phyloP scores from a whole-genome alignment of 176 grass and related monocot species.

The Thalia dealbata region DNA sequence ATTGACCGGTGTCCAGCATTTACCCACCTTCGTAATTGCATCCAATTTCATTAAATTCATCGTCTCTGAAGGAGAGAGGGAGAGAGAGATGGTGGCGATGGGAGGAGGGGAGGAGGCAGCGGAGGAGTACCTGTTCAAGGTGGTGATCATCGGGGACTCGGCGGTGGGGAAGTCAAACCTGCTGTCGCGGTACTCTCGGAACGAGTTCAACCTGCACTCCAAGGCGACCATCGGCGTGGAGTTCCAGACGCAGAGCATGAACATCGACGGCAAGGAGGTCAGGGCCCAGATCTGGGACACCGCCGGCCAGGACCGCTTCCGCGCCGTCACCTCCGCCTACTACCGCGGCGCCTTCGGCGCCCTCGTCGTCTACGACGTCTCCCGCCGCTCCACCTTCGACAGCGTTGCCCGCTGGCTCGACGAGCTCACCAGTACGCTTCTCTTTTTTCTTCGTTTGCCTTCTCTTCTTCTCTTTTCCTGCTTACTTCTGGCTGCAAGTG shows the following conservation, averaged over 20 bases:
- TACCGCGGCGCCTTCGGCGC: conserved; percentile 18
- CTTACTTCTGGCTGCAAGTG: not conserved
- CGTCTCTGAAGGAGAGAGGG: not conserved
- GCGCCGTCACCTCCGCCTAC: conserved; percentile 17
- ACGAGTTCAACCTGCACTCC: conserved; percentile 16
- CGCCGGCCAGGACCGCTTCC: conserved; percentile 34
- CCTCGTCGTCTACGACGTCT: conserved; percentile 16
- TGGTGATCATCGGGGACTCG: conserved; percentile 18
- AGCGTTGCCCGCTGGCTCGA: conserved; percentile 12
- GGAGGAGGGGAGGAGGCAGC: not conserved
- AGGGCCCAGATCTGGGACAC: conserved; percentile 55
- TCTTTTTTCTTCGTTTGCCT: not conserved
- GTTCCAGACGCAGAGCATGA: conserved; percentile 15
- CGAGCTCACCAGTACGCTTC: conserved; percentile 3
- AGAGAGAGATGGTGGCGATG: not conserved
- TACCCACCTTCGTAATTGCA: too few relatives aligned
- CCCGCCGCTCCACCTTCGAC: conserved; percentile 21
- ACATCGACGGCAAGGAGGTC: conserved; percentile 15
- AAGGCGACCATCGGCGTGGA: conserved; percentile 18
- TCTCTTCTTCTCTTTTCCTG: not conserved
- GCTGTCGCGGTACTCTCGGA: conserved; percentile 9
- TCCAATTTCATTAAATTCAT: too few relatives aligned
- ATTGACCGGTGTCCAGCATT: too few relatives aligned
- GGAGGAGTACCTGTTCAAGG: conserved; percentile 18
- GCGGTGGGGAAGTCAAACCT: conserved; percentile 18